phyloP scores from a whole-genome alignment of 2,329 filamentous ascomycete species.

The Clonostachys chloroleuca region DNA sequence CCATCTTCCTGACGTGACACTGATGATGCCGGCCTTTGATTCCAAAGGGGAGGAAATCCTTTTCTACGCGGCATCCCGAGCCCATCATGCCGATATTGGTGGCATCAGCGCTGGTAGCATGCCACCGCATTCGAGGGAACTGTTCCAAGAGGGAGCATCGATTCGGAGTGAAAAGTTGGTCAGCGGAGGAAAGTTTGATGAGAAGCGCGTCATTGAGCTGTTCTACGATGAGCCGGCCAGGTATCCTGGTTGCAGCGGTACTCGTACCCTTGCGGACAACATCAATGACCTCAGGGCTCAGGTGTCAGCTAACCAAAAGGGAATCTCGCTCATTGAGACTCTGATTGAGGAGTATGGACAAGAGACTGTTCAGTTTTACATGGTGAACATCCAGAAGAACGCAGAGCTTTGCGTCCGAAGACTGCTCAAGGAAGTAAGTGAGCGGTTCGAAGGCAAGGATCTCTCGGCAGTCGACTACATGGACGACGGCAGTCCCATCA shows the following conservation, averaged over 20 bases:
- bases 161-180: constrained; percentile 68
- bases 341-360: constrained; percentile 77
- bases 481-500: constrained; percentile 79
- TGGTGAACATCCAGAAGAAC: constrained; percentile 76
- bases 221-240: constrained; percentile 70
- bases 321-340: constrained; percentile 73
- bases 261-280: constrained; percentile 74
- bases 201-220: constrained; percentile 68
- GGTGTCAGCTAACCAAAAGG: constrained; percentile 80
- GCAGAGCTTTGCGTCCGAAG: constrained; percentile 71
- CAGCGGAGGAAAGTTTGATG: constrained; percentile 72
- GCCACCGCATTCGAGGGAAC: constrained; percentile 67
- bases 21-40: constrained; percentile 75
- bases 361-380: constrained; percentile 77
- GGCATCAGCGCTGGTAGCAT: constrained; percentile 78
- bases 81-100: constrained; percentile 82
- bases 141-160: constrained; percentile 59
- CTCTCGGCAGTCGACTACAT: constrained; percentile 73
- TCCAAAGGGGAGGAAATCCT: constrained; percentile 61
- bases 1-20: constrained; percentile 77
- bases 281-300: constrained; percentile 81
- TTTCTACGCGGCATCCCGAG: constrained; percentile 77
- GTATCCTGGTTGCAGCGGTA: constrained; percentile 73
- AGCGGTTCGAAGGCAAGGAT: constrained; percentile 65
- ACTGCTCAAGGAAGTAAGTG: constrained; percentile 66